These are phyloP conservation scores for Blastomyces silverae DNA, from an alignment of 2,329 filamentous ascomycete genomes.

Conservation along the genomic window DNA sequence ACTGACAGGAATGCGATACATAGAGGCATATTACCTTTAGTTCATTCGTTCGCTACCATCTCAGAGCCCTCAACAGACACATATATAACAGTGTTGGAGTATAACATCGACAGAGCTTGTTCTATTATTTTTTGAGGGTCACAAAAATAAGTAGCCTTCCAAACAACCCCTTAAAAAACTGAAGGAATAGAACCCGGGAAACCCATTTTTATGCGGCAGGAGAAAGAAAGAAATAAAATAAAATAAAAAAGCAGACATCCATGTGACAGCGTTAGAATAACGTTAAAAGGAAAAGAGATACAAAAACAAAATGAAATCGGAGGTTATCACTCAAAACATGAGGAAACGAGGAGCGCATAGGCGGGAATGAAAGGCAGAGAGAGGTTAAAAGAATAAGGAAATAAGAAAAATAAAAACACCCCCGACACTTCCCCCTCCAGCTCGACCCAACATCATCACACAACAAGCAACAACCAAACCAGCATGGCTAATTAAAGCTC, in stretches of 20 bases:
- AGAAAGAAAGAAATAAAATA: background rate
- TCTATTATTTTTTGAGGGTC: too few species aligned
- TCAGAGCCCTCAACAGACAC: too few species aligned
- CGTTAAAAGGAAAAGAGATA: background rate
- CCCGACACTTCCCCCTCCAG: background rate
- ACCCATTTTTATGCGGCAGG: conserved; percentile 9
- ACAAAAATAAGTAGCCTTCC: background rate
- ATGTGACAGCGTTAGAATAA: conserved; percentile 7
- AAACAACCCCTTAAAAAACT: background rate
- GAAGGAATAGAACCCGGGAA: conserved; percentile 1
- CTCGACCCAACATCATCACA: background rate
- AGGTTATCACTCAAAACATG: background rate
- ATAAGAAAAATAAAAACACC: background rate
- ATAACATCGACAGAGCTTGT: too few species aligned
- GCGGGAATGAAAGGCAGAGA: background rate
- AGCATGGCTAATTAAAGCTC: background rate
- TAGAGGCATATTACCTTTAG: too few species aligned
- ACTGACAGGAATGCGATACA: too few species aligned
- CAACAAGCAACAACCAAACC: background rate
- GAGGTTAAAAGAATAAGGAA: too few species aligned
- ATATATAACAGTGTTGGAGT: too few species aligned
- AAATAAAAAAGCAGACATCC: conserved; percentile 1
- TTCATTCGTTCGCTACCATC: too few species aligned
- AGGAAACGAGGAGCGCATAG: background rate
- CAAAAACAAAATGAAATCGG: background rate